Evolutionary conservation across 1,139 yeast genomes (phyloP).

Genomic region (Pneumocystis carinii): DNA sequence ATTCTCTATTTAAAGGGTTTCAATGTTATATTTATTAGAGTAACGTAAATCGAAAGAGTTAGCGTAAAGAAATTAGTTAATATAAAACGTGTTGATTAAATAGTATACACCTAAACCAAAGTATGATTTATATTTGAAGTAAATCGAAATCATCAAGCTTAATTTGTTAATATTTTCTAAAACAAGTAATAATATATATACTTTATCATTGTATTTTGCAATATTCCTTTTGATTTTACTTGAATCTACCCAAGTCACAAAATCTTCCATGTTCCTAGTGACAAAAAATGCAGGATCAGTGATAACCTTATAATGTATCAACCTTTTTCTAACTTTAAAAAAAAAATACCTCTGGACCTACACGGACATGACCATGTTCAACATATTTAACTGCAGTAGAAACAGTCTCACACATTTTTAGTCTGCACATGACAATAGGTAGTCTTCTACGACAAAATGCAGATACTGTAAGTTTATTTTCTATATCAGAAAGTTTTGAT

Average conservation of each 20-base stretch:
- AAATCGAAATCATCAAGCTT: constrained; percentile 29
- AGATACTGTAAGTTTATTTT: constrained; percentile 79
- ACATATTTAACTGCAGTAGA: constrained; percentile 80
- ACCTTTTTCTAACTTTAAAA: not conserved
- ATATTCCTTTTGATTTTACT: constrained; percentile 85
- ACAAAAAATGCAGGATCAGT: constrained; percentile 93
- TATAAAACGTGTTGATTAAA: not conserved
- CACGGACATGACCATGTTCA: constrained; percentile 95
- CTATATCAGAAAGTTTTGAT: constrained; percentile 84
- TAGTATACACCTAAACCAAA: not conserved
- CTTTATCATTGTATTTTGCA: constrained; percentile 64
- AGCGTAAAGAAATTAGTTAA: not conserved
- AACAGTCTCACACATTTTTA: constrained; percentile 85
- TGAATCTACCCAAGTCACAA: constrained; percentile 90
- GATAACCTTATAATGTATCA: constrained; percentile 31
- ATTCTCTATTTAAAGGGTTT: too few species aligned
- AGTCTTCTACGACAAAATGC: constrained; percentile 83
- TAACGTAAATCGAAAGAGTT: too few species aligned
- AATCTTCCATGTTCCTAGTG: constrained; percentile 81
- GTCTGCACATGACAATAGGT: constrained; percentile 87
- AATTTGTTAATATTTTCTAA: not conserved
- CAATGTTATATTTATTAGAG: too few species aligned
- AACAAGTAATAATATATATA: constrained; percentile 11
- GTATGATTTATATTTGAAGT: constrained; percentile 14
- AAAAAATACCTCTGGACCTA: constrained; percentile 55